These are phyloP conservation scores for Tuber brumale DNA, from an alignment of 495 filamentous ascomycete species.

Conservation along the genomic window DNA sequence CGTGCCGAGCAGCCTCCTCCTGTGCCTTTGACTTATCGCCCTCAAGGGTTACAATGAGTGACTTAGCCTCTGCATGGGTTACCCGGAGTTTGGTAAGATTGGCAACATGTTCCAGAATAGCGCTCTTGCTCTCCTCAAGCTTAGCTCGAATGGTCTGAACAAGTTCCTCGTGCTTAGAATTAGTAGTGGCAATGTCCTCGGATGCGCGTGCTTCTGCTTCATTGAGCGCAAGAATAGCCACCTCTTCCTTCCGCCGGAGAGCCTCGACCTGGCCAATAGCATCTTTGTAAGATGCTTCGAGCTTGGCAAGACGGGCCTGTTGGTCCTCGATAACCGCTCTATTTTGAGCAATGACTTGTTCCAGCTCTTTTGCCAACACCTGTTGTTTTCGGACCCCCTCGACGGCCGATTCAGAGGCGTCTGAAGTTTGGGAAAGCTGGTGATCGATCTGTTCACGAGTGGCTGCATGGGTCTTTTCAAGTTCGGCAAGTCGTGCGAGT, in stretches of 20 bases:
- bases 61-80: conserved; percentile 43
- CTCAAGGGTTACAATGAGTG: conserved; percentile 55
- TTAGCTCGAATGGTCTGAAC: conserved; percentile 30
- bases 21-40: conserved; percentile 60
- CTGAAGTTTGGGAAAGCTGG: conserved; percentile 38
- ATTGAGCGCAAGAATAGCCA: conserved; percentile 34
- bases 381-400: conserved; percentile 23
- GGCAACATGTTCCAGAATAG: conserved; percentile 40
- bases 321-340: conserved; percentile 37
- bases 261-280: conserved; percentile 42
- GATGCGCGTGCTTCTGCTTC: conserved; percentile 31
- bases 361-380: conserved; percentile 20
- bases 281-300: conserved; percentile 40
- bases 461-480: conserved; percentile 59
- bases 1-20: conserved; percentile 45
- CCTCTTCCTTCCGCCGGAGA: conserved; percentile 47
- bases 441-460: conserved; percentile 54
- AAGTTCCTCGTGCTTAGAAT: conserved; percentile 29
- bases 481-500: conserved; percentile 55
- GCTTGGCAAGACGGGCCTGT: conserved; percentile 33
- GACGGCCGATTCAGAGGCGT: conserved; percentile 21
- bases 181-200: conserved; percentile 18
- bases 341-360: conserved; percentile 37
- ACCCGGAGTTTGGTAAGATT: conserved; percentile 48
- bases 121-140: conserved; percentile 38